Conservation (phyloP, 2,329 filamentous ascomycete species). For the Tolypocladium paradoxum region DNA sequence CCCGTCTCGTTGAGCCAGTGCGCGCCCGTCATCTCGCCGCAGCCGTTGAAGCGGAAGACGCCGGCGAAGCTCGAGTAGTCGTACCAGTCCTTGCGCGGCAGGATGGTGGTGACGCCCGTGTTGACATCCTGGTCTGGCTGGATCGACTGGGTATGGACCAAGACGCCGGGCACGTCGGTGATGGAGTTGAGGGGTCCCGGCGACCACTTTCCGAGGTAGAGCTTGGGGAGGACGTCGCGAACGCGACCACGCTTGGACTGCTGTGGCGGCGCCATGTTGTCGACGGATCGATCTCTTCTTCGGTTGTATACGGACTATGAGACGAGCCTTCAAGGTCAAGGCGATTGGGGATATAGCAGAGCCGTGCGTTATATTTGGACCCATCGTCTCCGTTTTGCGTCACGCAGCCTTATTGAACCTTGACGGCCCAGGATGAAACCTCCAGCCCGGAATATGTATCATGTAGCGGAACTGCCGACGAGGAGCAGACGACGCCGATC, state of each 20-base stretch:
- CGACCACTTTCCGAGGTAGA: slow-evolving; percentile 31
- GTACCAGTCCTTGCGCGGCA: slow-evolving; percentile 34
- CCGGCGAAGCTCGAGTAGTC: slow-evolving; percentile 33
- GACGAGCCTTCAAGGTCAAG: not conserved
- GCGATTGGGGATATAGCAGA: not conserved
- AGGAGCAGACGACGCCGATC: not conserved
- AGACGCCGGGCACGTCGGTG: slow-evolving; percentile 39
- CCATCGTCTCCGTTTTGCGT: not conserved
- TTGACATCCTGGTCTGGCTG: slow-evolving; percentile 25
- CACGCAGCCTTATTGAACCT: not conserved
- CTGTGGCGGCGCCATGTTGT: not conserved
- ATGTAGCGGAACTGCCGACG: not conserved
- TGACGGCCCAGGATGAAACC: not conserved
- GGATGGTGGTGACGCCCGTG: slow-evolving; percentile 38
- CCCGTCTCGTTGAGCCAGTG: slow-evolving; percentile 54
- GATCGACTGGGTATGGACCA: slow-evolving; percentile 34
- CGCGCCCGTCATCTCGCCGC: slow-evolving; percentile 49
- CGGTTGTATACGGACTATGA: not conserved
- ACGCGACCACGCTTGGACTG: slow-evolving; percentile 18
- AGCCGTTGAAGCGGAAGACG: slow-evolving; percentile 54
- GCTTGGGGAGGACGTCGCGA: slow-evolving; percentile 31
- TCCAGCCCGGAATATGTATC: not conserved
- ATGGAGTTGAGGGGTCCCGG: slow-evolving; percentile 37
- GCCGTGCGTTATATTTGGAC: not conserved
- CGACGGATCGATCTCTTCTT: not conserved